Evolutionary conservation across 768 basidiomycete species (phyloP).

Genomic region (Phanerochaete sordida): DNA sequence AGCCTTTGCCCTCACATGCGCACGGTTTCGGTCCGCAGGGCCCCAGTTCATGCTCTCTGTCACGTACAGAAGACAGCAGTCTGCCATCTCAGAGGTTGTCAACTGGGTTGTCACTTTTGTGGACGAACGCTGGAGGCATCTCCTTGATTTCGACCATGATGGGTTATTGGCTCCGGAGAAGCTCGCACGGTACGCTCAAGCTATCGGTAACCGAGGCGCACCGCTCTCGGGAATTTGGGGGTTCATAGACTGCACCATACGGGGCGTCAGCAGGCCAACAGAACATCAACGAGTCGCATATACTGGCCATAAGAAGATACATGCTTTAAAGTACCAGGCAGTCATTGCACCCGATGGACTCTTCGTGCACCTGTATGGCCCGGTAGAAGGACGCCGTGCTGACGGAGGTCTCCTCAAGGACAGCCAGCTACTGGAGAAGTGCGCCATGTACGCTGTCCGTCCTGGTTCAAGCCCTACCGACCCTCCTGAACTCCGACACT

Average conservation of each 20-base stretch:
- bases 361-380: not conserved
- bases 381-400: not conserved
- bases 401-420: not conserved
- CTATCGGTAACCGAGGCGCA: not conserved
- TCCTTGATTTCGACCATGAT: not conserved
- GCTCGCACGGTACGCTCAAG: not conserved
- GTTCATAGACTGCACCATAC: not conserved
- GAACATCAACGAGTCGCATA: not conserved
- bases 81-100: not conserved
- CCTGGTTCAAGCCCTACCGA: not conserved
- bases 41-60: too few species aligned
- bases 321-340: not conserved
- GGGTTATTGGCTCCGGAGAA: not conserved
- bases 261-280: not conserved
- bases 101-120: not conserved
- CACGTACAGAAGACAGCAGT: too few species aligned
- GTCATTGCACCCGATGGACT: not conserved
- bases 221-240: not conserved
- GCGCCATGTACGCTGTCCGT: not conserved
- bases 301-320: not conserved
- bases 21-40: too few species aligned
- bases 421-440: not conserved
- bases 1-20: too few species aligned
- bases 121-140: not conserved
- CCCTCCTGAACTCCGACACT: not conserved